These are phyloP conservation scores for Calonectria hongkongensis DNA, from an alignment of 2,329 filamentous ascomycete genomes.

Conservation along the genomic window DNA sequence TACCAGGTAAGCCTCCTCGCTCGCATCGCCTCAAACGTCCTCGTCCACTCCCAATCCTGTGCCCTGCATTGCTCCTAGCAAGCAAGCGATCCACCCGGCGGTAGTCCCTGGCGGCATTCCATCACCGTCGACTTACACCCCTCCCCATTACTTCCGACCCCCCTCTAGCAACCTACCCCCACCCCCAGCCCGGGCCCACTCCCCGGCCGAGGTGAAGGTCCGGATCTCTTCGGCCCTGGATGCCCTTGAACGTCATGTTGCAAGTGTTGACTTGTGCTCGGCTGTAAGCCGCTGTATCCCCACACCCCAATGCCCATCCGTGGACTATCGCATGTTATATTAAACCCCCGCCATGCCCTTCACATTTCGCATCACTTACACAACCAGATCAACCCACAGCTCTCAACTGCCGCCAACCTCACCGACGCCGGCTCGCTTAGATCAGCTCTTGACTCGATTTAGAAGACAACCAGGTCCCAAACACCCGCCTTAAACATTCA, in stretches of 20 bases:
- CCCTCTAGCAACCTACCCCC: conserved; percentile 41
- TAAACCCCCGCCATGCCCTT: conserved; percentile 46
- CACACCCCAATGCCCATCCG: conserved; percentile 35
- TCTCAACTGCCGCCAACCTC: conserved; percentile 29
- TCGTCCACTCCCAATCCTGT: conserved; percentile 34
- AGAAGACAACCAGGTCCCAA: conserved; percentile 31
- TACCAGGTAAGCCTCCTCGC: conserved; percentile 47
- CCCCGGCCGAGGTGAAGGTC: conserved; percentile 51
- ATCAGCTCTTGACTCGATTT: conserved; percentile 38
- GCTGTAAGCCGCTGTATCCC: conserved; percentile 42
- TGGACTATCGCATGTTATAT: conserved; percentile 47
- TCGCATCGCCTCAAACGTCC: conserved; percentile 38
- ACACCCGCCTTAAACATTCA: conserved; percentile 50
- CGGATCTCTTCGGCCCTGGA: conserved; percentile 54
- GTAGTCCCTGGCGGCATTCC: conserved; percentile 49
- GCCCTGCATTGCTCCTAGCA: conserved; percentile 37
- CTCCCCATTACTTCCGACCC: conserved; percentile 40
- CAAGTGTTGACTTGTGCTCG: conserved; percentile 43
- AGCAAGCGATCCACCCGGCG: conserved; percentile 47
- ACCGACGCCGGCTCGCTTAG: conserved; percentile 41
- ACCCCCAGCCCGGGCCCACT: conserved; percentile 47
- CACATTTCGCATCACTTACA: conserved; percentile 47
- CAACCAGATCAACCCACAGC: conserved; percentile 36
- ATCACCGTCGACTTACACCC: conserved; percentile 47
- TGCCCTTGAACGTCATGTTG: conserved; percentile 36